Percentiles rank a stretch among this genome's conserved stretches.
phyloP scores from a whole-genome alignment of 2,329 filamentous ascomycete species.

The Ophiosphaerella narmari region DNA sequence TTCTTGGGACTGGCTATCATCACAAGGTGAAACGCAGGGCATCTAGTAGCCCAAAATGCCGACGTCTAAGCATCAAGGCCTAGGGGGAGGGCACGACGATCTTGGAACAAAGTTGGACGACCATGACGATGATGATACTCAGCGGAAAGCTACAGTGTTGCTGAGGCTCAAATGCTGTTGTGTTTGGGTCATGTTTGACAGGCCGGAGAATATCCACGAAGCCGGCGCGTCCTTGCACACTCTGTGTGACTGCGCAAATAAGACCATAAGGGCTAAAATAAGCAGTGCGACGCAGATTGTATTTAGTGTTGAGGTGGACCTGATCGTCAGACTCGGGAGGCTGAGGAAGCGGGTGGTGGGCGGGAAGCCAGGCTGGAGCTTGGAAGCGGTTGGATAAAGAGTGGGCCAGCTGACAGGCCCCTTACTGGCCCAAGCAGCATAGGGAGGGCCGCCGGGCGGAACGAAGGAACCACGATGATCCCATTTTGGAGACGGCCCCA shows the following conservation, averaged over 20 bases:
- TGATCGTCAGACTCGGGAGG: no score
- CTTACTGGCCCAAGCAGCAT: no score
- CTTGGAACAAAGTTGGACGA: not conserved
- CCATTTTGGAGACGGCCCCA: conserved; percentile 4
- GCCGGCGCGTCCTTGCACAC: not conserved
- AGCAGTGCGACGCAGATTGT: not conserved
- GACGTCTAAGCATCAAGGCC: not conserved
- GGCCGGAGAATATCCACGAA: not conserved
- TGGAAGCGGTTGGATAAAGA: no score
- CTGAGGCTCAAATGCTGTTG: conserved; percentile 2
- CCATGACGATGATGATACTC: not conserved
- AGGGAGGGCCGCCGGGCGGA: not conserved
- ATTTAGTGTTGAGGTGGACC: conserved; percentile 1
- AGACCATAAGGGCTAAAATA: not conserved
- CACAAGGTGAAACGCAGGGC: no score
- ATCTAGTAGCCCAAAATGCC: not conserved
- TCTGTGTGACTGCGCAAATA: not conserved
- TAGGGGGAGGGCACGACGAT: conserved; percentile 1
- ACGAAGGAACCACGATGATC: conserved; percentile 9
- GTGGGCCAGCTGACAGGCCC: no score
- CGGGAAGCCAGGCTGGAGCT: no score
- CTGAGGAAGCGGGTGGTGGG: no score
- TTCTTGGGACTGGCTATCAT: no score
- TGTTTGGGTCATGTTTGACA: not conserved
- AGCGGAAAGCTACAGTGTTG: conserved; percentile 5